Evolutionary conservation across 2,329 filamentous ascomycete genomes (phyloP).

Genomic region (Penicillium palitans): DNA sequence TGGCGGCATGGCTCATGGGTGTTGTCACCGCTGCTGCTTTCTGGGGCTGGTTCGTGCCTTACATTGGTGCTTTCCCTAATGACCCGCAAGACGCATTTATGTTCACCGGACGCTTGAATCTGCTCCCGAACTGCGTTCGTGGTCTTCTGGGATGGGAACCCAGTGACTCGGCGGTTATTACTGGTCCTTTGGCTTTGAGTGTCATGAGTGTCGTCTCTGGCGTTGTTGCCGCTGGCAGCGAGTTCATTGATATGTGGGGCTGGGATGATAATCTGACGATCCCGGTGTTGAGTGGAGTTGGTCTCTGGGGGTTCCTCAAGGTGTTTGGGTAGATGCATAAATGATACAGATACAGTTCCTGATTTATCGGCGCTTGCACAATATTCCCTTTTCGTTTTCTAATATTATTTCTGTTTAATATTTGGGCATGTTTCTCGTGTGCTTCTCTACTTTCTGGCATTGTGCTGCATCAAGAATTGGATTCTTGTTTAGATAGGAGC

Average conservation of each 20-base stretch:
- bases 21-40: conserved; percentile 81
- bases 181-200: conserved; percentile 71
- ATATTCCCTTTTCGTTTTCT: background rate
- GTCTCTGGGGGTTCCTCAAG: conserved; percentile 89
- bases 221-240: conserved; percentile 82
- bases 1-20: conserved; percentile 80
- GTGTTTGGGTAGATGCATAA: conserved; percentile 61
- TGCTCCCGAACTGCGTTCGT: conserved; percentile 63
- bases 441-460: conserved; percentile 13
- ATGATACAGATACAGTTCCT: background rate
- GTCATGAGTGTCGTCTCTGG: conserved; percentile 84
- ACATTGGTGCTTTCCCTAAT: conserved; percentile 64
- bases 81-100: conserved; percentile 73
- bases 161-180: conserved; percentile 56
- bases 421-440: conserved; percentile 6
- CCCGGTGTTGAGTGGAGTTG: conserved; percentile 82
- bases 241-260: conserved; percentile 86
- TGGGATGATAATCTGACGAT: conserved; percentile 99
- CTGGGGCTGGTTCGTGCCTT: conserved; percentile 81
- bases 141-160: conserved; percentile 61
- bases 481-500: conserved; percentile 14
- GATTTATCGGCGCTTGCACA: conserved; percentile 6
- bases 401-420: conserved; percentile 11
- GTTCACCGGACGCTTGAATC: conserved; percentile 71
- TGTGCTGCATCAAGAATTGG: conserved; percentile 16